Evolutionary conservation across 2,329 filamentous ascomycete species (phyloP), one percentile per base, ranked within the genome.

Genomic region (Pyrenophora seminiperda): DNA sequence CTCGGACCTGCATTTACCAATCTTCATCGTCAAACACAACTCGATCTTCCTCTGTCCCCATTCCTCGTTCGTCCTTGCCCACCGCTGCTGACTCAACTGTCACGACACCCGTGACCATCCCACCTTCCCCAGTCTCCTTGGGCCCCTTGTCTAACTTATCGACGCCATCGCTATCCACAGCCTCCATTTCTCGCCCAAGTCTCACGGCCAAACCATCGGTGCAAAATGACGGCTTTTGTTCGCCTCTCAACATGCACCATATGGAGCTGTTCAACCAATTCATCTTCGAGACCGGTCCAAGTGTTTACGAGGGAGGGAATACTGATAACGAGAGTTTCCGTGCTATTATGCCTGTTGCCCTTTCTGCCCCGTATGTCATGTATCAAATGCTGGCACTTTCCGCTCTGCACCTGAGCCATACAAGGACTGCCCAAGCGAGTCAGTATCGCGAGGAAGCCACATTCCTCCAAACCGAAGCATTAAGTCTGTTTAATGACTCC

Each of bases 251-350:
- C 19, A n/a, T 64, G 56, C 11, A 67, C 58, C n/a, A 64, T 56
- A 44, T 68, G 66, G 2, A 62, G 62, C 29, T 66, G 60, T 15
- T 42, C 29, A 10, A 75, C 67, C 0, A 85, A 62, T 10, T 77
- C 75, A 20, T 75, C 76, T 0, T 80, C 83, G 1, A 86, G 72
- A 0, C 82, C 80, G 39, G 85, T 71, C 47, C 85, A 85, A 0
- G 83, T 82, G 49, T 86, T 82, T 0, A 83, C 79, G 59, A 83
- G 81, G 5, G 81, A 81, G 18, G 78, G 72, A 6, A 71, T 75
- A 11, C 78, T 78, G 1, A 83, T 80, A 4, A 82, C 77, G 47
- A 83, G 81, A 41, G 83, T 81, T 4, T 82, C 79, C 34, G 83
- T 77, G 45, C 82, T 83, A 17, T 82, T 65, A 58, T 58, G 48